Base-by-base conservation (phyloP, 805 yeast genomes). In the Isabelozyma heimii region DNA sequence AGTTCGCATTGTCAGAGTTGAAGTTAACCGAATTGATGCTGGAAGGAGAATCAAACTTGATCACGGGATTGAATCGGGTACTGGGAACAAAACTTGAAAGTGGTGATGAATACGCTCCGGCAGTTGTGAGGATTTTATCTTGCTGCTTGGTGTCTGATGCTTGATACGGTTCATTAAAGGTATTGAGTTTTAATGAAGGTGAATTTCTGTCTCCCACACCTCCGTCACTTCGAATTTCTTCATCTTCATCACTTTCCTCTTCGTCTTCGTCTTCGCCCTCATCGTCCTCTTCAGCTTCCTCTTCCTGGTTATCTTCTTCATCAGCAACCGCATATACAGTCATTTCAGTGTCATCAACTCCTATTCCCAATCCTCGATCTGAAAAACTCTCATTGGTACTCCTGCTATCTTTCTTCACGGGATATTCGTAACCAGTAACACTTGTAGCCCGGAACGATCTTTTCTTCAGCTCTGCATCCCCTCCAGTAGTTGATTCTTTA, bases 231-330 rank as follows among this genome's bases (percentile, higher is more conserved):
- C 57, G 12, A 33, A 47, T 48, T 15, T 57, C 65, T 41, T 73
- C 78, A 45, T 76, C 80, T 40, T 60, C 72, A 24, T 70, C 73
- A 53, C 71, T 62, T 45, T 72, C 70, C 24, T 63, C 69, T 20
- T 46, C 55, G 8, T 56, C 60, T 37, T 47, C 54, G 27, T 44
- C 52, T 16, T 44, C 52, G 14, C 43, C 48, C 40, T 51, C 45
- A 13, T 40, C 46, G 3, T 43, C 37, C 27, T 49, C 45, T 10
- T 43, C 45, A 8, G 49, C 52, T 9, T 52, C 54, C 16, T 52
- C 48, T 30, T 49, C 48, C 9, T 46, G 45, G 17, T 17, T 24
- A 9, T 40, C 50, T 16, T 44, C 50, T 2, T 28, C 40, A 17
- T 47, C 37, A 14, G 12, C 39, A 12, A 13, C 30, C 13, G 26